Conservation (phyloP, 1,284 basidiomycete species). For the Leccinum pachyderme region DNA sequence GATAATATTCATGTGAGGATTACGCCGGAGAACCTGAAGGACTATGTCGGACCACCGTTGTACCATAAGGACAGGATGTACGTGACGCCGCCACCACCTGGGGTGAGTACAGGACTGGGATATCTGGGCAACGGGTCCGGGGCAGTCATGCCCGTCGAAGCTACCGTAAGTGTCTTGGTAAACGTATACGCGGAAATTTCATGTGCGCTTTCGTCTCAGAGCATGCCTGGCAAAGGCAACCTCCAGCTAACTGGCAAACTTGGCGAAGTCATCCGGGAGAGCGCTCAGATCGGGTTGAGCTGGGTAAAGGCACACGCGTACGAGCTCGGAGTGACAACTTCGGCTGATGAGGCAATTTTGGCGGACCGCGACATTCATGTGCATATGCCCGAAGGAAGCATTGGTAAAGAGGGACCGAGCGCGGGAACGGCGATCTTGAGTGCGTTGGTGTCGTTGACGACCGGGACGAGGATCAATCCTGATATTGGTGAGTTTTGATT, state of each 20-base stretch:
- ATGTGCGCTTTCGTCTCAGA: constrained; percentile 41
- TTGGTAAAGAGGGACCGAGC: constrained; percentile 97
- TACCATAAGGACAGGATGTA: constrained; percentile 97
- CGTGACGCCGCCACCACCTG: constrained; percentile 76
- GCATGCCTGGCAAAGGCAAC: constrained; percentile 89
- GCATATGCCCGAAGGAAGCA: constrained; percentile 96
- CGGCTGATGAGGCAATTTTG: constrained; percentile 72
- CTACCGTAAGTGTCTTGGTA: constrained; percentile 57
- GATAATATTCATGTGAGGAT: constrained; percentile 78
- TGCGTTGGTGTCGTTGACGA: constrained; percentile 90
- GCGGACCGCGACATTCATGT: constrained; percentile 86
- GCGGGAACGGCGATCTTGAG: constrained; percentile 93
- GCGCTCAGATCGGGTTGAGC: constrained; percentile 89
- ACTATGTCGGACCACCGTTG: constrained; percentile 94
- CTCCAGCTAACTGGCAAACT: constrained; percentile 95
- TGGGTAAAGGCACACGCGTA: constrained; percentile 93
- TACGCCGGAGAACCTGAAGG: constrained; percentile 85
- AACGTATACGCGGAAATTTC: neutral
- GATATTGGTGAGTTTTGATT: constrained; percentile 70
- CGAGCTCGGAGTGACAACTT: constrained; percentile 82
- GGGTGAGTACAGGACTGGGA: constrained; percentile 92
- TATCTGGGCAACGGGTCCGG: constrained; percentile 97
- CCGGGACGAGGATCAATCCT: constrained; percentile 76
- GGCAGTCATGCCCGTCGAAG: constrained; percentile 96
- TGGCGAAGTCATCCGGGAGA: constrained; percentile 96